These are phyloP conservation scores for Colletotrichum tropicale DNA, from an alignment of 2,329 filamentous ascomycete genomes.

Conservation along the genomic window DNA sequence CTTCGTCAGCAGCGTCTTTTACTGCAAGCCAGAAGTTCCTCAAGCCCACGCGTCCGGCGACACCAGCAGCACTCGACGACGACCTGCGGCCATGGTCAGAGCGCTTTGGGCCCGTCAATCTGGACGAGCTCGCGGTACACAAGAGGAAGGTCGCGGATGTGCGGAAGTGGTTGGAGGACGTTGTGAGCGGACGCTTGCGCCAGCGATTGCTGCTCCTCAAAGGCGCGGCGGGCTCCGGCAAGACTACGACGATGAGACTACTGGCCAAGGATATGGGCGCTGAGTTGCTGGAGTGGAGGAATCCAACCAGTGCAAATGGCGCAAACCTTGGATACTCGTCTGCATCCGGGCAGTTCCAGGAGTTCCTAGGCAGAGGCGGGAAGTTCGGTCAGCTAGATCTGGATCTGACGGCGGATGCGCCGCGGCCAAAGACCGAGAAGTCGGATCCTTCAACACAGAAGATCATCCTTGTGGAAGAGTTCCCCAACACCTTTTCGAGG, in stretches of 20 bases:
- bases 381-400: constrained; percentile 76
- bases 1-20: constrained; percentile 6
- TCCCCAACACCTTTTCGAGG: constrained; percentile 75
- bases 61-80: constrained; percentile 41
- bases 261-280: constrained; percentile 79
- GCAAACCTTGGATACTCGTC: constrained; percentile 70
- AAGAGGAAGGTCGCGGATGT: constrained; percentile 94
- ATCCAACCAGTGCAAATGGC: constrained; percentile 68
- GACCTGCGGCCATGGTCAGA: constrained; percentile 86
- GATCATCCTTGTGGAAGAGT: constrained; percentile 80
- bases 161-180: constrained; percentile 78
- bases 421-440: constrained; percentile 16
- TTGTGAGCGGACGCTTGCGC: constrained; percentile 66
- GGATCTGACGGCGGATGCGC: constrained; percentile 25
- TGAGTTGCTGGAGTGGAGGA: constrained; percentile 88
- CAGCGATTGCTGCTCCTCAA: constrained; percentile 85
- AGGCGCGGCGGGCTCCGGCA: constrained; percentile 88
- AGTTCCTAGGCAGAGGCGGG: constrained; percentile 84
- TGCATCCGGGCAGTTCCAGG: constrained; percentile 82
- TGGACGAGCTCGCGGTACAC: constrained; percentile 91
- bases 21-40: constrained; percentile 58
- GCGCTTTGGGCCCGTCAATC: constrained; percentile 73
- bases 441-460: constrained; percentile 41
- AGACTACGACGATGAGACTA: constrained; percentile 84
- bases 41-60: constrained; percentile 40